A percentile compares a stretch with the other conserved stretches of the same genome.
These are phyloP conservation scores for Ophiostoma pallidulum DNA, from an alignment of 2,329 filamentous ascomycete species.

Conservation along the genomic window DNA sequence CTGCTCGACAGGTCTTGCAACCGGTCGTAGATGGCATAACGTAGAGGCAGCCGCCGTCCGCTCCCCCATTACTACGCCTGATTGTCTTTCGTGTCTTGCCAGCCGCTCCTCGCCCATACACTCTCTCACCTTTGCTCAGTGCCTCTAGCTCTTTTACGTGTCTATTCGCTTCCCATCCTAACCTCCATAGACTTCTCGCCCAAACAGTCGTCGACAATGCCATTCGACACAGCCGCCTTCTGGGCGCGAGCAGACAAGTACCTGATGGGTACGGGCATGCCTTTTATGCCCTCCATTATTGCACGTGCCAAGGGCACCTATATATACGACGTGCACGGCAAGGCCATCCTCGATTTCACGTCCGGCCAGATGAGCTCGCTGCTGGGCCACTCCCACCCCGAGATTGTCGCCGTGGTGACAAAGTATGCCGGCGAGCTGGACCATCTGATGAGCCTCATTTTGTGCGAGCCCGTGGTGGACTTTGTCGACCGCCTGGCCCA, in stretches of 20 bases:
- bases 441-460: conserved; percentile 49
- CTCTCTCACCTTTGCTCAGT: no score
- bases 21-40: no score
- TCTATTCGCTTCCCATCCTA: no score
- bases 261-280: conserved; percentile 33
- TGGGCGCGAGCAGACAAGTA: conserved; percentile 30
- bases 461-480: conserved; percentile 43
- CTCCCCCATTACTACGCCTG: no score
- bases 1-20: no score
- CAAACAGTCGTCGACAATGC: no score
- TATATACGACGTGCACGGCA: conserved; percentile 34
- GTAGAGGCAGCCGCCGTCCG: no score
- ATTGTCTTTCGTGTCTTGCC: no score
- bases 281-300: conserved; percentile 29
- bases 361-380: conserved; percentile 52
- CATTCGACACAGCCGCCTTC: conserved; percentile 17
- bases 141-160: background rate
- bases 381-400: conserved; percentile 47
- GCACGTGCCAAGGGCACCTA: conserved; percentile 34
- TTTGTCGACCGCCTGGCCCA: conserved; percentile 40
- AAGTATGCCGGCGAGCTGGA: conserved; percentile 40
- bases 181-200: no score
- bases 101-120: no score
- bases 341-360: conserved; percentile 46
- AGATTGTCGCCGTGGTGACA: conserved; percentile 43